phyloP scores from a whole-genome alignment of 2,329 filamentous ascomycete genomes.

The Sordariomycetes sp. region DNA sequence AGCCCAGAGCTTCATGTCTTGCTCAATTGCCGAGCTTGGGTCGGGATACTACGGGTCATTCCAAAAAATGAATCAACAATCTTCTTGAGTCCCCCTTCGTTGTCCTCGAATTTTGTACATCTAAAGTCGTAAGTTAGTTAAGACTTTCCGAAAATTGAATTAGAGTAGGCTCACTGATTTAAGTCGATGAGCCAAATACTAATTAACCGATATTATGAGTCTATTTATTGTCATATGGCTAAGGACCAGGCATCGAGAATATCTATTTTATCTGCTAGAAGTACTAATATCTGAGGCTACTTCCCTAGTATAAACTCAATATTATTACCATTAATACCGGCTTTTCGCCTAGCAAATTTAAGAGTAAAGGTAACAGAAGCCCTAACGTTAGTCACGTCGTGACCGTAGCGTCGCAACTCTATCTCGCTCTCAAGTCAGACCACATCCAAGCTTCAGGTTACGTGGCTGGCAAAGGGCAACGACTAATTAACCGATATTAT shows the following conservation, averaged over 20 bases:
- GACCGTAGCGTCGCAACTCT: too few relatives aligned
- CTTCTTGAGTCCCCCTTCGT: slow-evolving; percentile 3
- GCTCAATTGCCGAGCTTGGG: background rate
- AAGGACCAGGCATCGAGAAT: background rate
- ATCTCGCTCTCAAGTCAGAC: too few relatives aligned
- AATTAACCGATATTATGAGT: background rate
- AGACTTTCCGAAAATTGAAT: background rate
- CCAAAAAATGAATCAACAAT: slow-evolving; percentile 6
- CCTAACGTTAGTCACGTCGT: too few relatives aligned
- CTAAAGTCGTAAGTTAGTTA: slow-evolving; percentile 1
- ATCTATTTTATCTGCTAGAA: background rate
- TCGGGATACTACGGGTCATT: slow-evolving; percentile 5
- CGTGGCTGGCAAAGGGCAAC: too few relatives aligned
- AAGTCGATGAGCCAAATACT: slow-evolving; percentile 5
- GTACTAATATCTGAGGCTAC: background rate
- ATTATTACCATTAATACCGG: slow-evolving; percentile 5
- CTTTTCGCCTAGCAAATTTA: too few relatives aligned
- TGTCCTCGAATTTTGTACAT: slow-evolving; percentile 4
- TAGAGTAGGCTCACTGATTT: slow-evolving; percentile 1
- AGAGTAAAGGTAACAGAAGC: too few relatives aligned
- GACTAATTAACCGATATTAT: background rate
- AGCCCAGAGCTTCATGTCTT: slow-evolving; percentile 3
- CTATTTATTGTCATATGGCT: background rate
- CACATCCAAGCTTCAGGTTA: too few relatives aligned
- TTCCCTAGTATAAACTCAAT: slow-evolving; percentile 5